Base-by-base conservation (phyloP, 805 yeast species). In the Suhomyces canberraensis region DNA sequence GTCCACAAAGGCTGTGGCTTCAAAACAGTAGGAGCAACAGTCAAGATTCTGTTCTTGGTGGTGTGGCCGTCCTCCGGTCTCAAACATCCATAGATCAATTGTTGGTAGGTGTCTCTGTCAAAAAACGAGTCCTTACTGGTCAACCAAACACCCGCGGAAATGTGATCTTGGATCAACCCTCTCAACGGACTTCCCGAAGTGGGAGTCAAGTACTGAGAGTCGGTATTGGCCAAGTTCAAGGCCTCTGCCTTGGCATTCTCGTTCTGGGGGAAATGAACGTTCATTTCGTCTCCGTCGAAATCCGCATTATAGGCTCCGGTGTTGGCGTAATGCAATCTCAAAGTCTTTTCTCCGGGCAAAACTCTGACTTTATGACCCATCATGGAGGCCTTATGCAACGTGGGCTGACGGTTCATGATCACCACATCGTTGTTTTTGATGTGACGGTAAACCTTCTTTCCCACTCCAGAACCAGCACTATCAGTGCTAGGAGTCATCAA, bases 271-370 rank as follows among this genome's bases (percentile, higher is more conserved):
- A 91, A 91, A 69, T 91, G 98, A 96, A 91, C 84, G 62, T 91
- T 91, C 98, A 91, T 91, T 71, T 91, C 98, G 66, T 91, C 98
- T 73, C 98, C 98, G 67, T 91, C 98, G 54, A 93, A 91, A 76
- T 91, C 98, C 26, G 98, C 98, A 62, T 91, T 91, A 67, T 91
- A 93, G 29, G 98, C 97, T 67, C 97, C 97, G 30, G 98, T 93
- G 65, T 93, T 93, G 53, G 99, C 99, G 64, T 93, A 93, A 63
- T 93, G 99, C 63, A 93, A 71, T 58, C 99, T 79, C 52, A 93
- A 71, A 3, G 98, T 95, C 72, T 93, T 93, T 60, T 93, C 98
- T 41, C 96, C 95, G 4, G 98, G 98, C 50, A 93, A 73, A 21
- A 93, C 98, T 54, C 96, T 79, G 29, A 93, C 98, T 58, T 83